Evolutionary conservation across 2,329 filamentous ascomycete genomes (phyloP).

Genomic region (Fusarium mangiferae): DNA sequence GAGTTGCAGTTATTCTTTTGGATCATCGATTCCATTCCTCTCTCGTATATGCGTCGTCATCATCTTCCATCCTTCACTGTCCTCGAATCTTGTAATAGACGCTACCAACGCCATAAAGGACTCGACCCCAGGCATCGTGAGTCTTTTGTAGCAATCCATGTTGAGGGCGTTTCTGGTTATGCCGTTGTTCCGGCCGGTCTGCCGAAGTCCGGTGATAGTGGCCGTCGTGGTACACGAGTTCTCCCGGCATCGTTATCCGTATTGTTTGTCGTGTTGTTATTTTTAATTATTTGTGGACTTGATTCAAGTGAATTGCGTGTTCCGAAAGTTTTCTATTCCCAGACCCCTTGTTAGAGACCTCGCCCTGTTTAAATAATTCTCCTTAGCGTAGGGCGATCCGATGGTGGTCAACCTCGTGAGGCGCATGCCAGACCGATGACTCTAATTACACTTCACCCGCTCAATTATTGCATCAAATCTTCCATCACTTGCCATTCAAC

Average conservation of each 20-base stretch:
- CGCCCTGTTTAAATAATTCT: conserved; percentile 22
- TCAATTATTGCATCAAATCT: conserved; percentile 4
- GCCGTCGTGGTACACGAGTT: conserved; percentile 47
- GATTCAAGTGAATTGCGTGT: background rate
- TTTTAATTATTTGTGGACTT: conserved; percentile 8
- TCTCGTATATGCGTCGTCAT: conserved; percentile 31
- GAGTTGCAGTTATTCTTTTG: conserved; percentile 6
- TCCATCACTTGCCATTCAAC: conserved; percentile 13
- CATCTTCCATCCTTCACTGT: conserved; percentile 29
- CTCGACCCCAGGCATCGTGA: conserved; percentile 52
- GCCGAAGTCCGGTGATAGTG: conserved; percentile 42
- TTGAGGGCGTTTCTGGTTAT: conserved; percentile 11
- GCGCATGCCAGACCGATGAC: conserved; percentile 20
- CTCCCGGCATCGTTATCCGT: conserved; percentile 29
- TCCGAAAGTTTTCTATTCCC: background rate
- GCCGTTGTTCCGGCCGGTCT: conserved; percentile 23
- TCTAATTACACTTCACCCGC: conserved; percentile 15
- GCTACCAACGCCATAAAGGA: conserved; percentile 53
- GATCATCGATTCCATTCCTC: conserved; percentile 21
- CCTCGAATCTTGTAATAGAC: conserved; percentile 51
- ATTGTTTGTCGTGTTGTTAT: conserved; percentile 1
- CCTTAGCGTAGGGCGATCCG: background rate
- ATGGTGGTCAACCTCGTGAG: conserved; percentile 12
- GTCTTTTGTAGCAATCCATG: conserved; percentile 47
- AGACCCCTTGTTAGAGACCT: background rate